Conservation (phyloP, 208 protist species). For the Acanthamoeba lenticulata region DNA sequence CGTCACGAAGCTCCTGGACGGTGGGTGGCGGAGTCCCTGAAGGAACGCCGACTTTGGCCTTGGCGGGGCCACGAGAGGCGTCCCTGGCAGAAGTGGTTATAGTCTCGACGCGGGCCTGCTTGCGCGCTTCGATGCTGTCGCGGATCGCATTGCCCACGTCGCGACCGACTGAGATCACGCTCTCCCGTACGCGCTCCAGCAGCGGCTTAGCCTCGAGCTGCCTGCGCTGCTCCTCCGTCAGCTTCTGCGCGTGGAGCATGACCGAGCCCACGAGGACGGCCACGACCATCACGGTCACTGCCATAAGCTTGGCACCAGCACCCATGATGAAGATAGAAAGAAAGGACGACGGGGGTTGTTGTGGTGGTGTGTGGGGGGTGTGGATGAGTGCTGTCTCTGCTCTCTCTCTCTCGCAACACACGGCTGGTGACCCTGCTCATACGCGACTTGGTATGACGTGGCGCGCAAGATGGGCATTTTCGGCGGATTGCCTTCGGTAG, state of each 20-base stretch:
- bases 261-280: neutral
- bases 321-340: too few species aligned
- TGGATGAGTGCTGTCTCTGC: neutral
- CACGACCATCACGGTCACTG: neutral
- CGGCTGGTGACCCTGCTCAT: too few species aligned
- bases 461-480: too few species aligned
- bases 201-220: neutral
- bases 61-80: neutral
- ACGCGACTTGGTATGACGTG: too few species aligned
- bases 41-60: neutral
- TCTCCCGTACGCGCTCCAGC: neutral
- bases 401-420: too few species aligned
- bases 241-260: neutral
- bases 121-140: slow-evolving; percentile 15
- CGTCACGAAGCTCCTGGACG: neutral
- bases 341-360: too few species aligned
- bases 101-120: neutral
- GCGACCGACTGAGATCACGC: neutral
- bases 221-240: neutral
- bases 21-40: neutral
- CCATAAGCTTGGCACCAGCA: neutral
- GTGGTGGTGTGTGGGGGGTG: neutral
- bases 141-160: neutral
- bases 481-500: too few species aligned
- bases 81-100: neutral